Conservation (phyloP, 2,329 filamentous ascomycete species). For the Colletotrichum ledebouriae region DNA sequence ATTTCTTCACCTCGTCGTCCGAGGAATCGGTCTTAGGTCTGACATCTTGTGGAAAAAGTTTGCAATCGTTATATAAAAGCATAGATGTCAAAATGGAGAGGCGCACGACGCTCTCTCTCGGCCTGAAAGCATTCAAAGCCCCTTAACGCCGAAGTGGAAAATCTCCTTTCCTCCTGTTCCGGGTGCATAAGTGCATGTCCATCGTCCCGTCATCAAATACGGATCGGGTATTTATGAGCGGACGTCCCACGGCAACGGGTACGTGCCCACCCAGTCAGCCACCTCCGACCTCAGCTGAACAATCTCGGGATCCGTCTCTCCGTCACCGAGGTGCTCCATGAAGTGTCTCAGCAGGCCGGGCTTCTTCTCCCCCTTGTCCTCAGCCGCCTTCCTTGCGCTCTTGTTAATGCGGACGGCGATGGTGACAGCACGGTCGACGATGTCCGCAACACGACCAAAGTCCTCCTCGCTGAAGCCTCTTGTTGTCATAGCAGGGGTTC, state of each 20-base stretch:
- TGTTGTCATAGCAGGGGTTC: conserved; percentile 97
- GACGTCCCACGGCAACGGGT: conserved; percentile 76
- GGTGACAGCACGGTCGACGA: conserved; percentile 85
- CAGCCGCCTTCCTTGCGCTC: conserved; percentile 76
- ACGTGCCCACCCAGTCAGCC: conserved; percentile 83
- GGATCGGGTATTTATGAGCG: conserved; percentile 41
- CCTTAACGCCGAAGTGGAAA: conserved; percentile 28
- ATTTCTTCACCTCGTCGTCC: no score
- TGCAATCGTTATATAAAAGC: conserved; percentile 3
- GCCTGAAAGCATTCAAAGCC: conserved; percentile 8
- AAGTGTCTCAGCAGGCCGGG: conserved; percentile 76
- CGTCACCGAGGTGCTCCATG: conserved; percentile 75
- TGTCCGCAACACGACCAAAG: conserved; percentile 87
- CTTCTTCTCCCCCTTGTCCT: conserved; percentile 76
- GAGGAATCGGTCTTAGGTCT: no score
- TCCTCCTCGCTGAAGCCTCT: conserved; percentile 91
- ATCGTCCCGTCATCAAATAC: conserved; percentile 1
- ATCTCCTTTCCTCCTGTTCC: conserved; percentile 1
- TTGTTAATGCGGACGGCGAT: conserved; percentile 84
- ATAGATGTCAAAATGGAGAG: background rate
- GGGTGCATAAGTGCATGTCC: conserved; percentile 2
- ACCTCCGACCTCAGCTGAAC: conserved; percentile 80
- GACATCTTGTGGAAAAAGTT: background rate
- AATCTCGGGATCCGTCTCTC: conserved; percentile 77
- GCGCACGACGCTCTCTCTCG: conserved; percentile 10